phyloP scores from a whole-genome alignment of 2,329 filamentous ascomycete genomes.

The Chaetomium sp. region DNA sequence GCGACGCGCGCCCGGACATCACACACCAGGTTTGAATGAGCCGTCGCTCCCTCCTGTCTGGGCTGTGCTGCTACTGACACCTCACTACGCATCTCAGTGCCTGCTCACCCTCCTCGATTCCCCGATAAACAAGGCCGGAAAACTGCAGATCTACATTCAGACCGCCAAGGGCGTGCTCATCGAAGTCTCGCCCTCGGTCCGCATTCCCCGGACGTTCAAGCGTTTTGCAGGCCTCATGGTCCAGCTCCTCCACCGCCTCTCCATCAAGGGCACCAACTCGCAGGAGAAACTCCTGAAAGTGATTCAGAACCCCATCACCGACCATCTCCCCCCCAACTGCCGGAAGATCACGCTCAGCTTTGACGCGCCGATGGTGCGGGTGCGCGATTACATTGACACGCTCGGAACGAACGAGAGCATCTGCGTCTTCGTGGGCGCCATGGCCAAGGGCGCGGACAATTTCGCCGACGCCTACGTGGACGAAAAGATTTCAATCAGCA shows the following conservation, averaged over 20 bases:
- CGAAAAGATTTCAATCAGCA: slow-evolving; percentile 97
- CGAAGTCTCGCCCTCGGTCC: slow-evolving; percentile 95
- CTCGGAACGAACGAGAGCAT: slow-evolving; percentile 85
- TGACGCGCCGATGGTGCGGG: slow-evolving; percentile 82
- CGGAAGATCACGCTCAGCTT: slow-evolving; percentile 97
- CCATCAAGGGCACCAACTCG: slow-evolving; percentile 93
- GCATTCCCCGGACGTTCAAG: slow-evolving; percentile 98
- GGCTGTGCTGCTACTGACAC: slow-evolving; percentile 39
- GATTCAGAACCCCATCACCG: slow-evolving; percentile 96
- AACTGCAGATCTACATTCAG: slow-evolving; percentile 97
- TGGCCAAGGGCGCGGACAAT: slow-evolving; percentile 95
- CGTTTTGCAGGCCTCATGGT: slow-evolving; percentile 99
- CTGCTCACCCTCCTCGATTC: slow-evolving; percentile 96
- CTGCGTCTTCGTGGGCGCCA: slow-evolving; percentile 96
- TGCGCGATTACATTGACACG: slow-evolving; percentile 83
- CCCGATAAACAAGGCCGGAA: slow-evolving; percentile 97
- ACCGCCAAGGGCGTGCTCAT: slow-evolving; percentile 97
- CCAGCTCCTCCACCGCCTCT: slow-evolving; percentile 90
- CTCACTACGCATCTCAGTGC: slow-evolving; percentile 63
- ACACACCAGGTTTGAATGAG: slow-evolving; percentile 78
- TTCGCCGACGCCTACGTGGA: slow-evolving; percentile 95
- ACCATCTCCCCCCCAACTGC: slow-evolving; percentile 95
- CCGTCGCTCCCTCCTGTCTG: slow-evolving; percentile 49
- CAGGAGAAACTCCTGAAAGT: slow-evolving; percentile 97
- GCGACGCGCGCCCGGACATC: slow-evolving; percentile 95